Evolutionary conservation across 1,284 basidiomycete species (phyloP), one percentile per base, ranked within the genome.

Genomic region (Ceratorhiza oryzae-sativae): DNA sequence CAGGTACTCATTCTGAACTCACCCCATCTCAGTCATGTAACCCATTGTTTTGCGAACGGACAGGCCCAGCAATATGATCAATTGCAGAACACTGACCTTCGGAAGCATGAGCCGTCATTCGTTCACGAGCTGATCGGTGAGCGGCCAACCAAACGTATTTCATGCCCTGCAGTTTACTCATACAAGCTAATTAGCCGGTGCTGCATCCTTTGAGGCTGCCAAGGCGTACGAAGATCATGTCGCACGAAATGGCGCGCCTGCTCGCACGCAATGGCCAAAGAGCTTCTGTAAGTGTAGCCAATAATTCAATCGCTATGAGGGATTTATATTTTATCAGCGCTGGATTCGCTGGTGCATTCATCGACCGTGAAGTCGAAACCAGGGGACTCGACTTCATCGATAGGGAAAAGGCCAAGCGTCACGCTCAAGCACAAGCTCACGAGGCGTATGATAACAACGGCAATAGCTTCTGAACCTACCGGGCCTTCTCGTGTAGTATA

Each of bases 91-190:
- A 68, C n/a, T 15, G 61, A 8, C 71, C 73, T 20, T 63, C 70
- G 41, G 25, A 67, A 36, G 67, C 71, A 61, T n/a, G 10, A 77
- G 85, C 83, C 83, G 75, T 77, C 73, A n/a, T n/a, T n/a, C n/a
- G n/a, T n/a, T 77, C 85, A 82, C 74, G 84, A 82, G 70, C 84
- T 84, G 72, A 76, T 42, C 63, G 74, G 58, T 77, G 60, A 63
- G 27, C 76, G 60, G 73, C 13, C 76, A 72, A 32, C 73, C 73
- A 0, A 65, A 65, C 23, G 79, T 76, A 0, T 78, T 76, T n/a
- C n/a, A 20, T 75, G 78, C 20, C 76, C 53, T 3, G 72, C 42
- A 4, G 30, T 72, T 60, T 13, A 72, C 23, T 67, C 55, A 77
- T 78, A 27, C 75, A 65, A 73, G 13, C 62, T 13, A 42, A 73